These are phyloP conservation scores for Clitoria ternatea DNA, from an alignment of 306 rosid genomes.

Conservation along the genomic window DNA sequence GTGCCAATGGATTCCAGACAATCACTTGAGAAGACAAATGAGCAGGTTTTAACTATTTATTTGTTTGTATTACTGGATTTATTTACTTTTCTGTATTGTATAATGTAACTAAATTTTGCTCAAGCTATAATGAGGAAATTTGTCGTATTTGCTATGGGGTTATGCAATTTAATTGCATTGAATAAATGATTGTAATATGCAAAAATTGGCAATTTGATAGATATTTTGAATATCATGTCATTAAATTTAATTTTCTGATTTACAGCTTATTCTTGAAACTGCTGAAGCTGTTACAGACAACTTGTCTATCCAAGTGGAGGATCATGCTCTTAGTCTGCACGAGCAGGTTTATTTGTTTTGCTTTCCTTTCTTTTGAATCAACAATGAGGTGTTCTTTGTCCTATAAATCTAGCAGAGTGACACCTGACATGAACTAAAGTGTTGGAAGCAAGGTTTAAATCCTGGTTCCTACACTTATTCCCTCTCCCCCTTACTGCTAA, in stretches of 20 bases:
- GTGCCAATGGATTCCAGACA: slow-evolving; percentile 30
- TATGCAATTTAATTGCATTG: slow-evolving; percentile 8
- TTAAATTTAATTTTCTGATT: slow-evolving; percentile 9
- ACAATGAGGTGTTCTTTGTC: neutral
- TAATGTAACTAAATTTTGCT: neutral
- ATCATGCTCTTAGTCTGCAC: slow-evolving; percentile 39
- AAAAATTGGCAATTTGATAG: neutral
- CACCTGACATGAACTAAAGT: too few relatives aligned
- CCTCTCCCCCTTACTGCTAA: too few relatives aligned
- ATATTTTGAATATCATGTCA: neutral
- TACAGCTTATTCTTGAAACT: slow-evolving; percentile 48
- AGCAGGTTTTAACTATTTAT: slow-evolving; percentile 38
- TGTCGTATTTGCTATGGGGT: slow-evolving; percentile 12
- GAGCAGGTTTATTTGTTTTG: slow-evolving; percentile 50
- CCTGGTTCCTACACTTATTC: too few relatives aligned
- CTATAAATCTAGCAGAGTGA: too few relatives aligned
- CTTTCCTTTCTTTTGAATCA: neutral
- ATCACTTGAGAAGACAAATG: slow-evolving; percentile 30
- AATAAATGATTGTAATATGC: slow-evolving; percentile 6
- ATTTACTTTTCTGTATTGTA: neutral
- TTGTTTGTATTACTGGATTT: neutral
- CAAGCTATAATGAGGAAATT: neutral
- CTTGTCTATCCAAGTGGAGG: slow-evolving; percentile 47
- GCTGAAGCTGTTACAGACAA: slow-evolving; percentile 36
- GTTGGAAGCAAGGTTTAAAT: too few relatives aligned